These are phyloP conservation scores for Phytophthora uliginosa DNA, from an alignment of 352 stramenopile species.

Conservation along the genomic window DNA sequence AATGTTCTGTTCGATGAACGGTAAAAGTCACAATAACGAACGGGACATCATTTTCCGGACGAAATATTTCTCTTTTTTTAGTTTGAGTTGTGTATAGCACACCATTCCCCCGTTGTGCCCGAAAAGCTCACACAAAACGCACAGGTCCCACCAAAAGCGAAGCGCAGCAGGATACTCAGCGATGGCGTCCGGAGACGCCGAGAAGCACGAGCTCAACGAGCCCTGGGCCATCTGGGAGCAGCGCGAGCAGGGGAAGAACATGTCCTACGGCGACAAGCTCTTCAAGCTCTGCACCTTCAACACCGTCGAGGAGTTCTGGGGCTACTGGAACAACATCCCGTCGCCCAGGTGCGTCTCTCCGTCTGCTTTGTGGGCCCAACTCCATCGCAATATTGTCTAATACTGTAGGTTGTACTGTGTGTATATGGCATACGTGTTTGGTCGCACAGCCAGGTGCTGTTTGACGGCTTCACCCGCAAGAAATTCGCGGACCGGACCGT, in stretches of 20 bases:
- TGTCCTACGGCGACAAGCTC: conserved; percentile 89
- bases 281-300: conserved; percentile 90
- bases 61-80: background rate
- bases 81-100: background rate
- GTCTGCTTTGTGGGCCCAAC: background rate
- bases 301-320: conserved; percentile 93
- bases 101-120: background rate
- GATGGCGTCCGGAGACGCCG: conserved; percentile 59
- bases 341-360: conserved; percentile 71
- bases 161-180: conserved; percentile 28
- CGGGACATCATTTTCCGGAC: background rate
- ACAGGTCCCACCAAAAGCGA: conserved; percentile 4
- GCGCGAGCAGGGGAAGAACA: conserved; percentile 78
- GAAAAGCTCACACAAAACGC: background rate
- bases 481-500: conserved; percentile 94
- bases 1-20: background rate
- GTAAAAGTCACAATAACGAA: background rate
- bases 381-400: conserved; percentile 12
- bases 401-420: background rate
- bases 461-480: conserved; percentile 89
- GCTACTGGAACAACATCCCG: conserved; percentile 93
- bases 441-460: conserved; percentile 71
- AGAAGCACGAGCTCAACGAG: conserved; percentile 84
- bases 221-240: conserved; percentile 92
- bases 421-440: background rate